Evolutionary conservation across 352 stramenopile genomes (phyloP).

Genomic region (Thraustotheca clavata): DNA sequence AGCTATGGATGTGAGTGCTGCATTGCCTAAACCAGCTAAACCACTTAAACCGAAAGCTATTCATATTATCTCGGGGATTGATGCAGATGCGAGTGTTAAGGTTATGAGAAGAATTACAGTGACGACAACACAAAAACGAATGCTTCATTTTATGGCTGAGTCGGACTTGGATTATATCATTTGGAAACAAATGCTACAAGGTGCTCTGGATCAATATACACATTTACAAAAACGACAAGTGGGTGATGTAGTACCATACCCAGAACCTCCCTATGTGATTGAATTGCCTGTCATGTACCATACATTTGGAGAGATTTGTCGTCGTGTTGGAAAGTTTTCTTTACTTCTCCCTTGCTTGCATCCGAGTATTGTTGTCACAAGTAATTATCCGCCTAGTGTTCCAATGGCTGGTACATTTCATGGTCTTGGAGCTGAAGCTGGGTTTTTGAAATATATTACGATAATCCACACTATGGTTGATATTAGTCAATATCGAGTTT

Average conservation of each 20-base stretch:
- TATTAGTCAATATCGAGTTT: conserved; percentile 54
- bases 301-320: conserved; percentile 58
- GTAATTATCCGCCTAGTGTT: conserved; percentile 78
- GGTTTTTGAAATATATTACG: conserved; percentile 56
- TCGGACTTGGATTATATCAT: conserved; percentile 1
- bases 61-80: neutral
- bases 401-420: conserved; percentile 13
- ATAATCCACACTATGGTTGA: conserved; percentile 64
- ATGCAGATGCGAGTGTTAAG: neutral
- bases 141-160: conserved; percentile 7
- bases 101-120: neutral
- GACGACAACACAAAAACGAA: conserved; percentile 3
- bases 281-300: conserved; percentile 64
- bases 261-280: neutral
- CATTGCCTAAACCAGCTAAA: neutral
- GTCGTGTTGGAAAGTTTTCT: conserved; percentile 70
- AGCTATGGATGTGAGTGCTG: neutral
- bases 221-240: neutral
- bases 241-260: neutral
- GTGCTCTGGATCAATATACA: neutral
- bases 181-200: conserved; percentile 18
- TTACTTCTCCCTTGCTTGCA: conserved; percentile 68
- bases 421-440: conserved; percentile 4
- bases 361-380: conserved; percentile 64
- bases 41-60: neutral